Evolutionary conservation across 768 basidiomycete genomes (phyloP).

Genomic region (Sporobolomyces pararoseus): DNA sequence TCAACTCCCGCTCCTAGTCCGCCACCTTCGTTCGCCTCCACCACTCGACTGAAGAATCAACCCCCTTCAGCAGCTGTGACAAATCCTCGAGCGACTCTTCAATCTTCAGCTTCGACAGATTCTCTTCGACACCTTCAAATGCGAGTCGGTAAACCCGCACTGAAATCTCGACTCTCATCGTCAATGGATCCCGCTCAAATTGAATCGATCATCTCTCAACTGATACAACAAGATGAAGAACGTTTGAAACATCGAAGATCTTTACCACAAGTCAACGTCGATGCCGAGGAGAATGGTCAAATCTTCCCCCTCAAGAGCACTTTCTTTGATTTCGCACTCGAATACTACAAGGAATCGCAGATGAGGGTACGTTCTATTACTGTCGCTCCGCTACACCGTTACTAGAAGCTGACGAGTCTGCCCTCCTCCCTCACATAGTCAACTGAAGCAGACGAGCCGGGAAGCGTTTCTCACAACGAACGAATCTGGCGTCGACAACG

Average conservation of each 20-base stretch:
- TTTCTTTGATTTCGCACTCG: constrained; percentile 93
- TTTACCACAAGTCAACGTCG: constrained; percentile 54
- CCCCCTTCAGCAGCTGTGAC: constrained; percentile 5
- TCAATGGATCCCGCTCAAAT: constrained; percentile 11
- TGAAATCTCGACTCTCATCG: constrained; percentile 13
- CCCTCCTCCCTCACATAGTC: constrained; percentile 56
- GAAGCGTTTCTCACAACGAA: constrained; percentile 86
- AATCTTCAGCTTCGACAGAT: constrained; percentile 32
- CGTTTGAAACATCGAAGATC: constrained; percentile 61
- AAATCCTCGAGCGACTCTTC: constrained; percentile 3
- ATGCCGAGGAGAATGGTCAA: constrained; percentile 45
- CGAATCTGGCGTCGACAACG: constrained; percentile 90
- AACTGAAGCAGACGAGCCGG: constrained; percentile 92
- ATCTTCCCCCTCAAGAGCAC: constrained; percentile 71
- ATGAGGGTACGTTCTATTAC: constrained; percentile 70
- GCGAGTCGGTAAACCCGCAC: constrained; percentile 20
- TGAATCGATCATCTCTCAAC: constrained; percentile 75
- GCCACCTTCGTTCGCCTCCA: constrained; percentile 8
- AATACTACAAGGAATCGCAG: constrained; percentile 97
- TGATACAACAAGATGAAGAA: constrained; percentile 94
- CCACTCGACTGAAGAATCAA: constrained; percentile 7
- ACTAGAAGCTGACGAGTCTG: constrained; percentile 24
- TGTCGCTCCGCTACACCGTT: background rate
- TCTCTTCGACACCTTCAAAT: constrained; percentile 39
- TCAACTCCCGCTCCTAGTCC: background rate